Base-by-base conservation (phyloP, 2,329 filamentous ascomycete species). In the Acephala macrosclerotiorum region DNA sequence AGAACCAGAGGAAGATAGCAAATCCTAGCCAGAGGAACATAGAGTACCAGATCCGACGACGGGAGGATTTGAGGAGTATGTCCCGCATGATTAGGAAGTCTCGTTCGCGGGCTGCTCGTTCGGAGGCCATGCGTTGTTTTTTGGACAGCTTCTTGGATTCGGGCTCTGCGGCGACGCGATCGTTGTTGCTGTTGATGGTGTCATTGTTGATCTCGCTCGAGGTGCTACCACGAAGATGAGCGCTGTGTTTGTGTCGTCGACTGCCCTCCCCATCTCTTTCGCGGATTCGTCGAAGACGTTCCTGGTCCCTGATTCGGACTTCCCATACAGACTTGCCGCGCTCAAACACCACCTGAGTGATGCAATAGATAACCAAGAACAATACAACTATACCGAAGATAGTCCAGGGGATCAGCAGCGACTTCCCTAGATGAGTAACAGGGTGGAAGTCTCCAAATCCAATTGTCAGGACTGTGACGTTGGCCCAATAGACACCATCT, bases 301-400 rank as follows among this genome's bases (percentile, higher is more conserved):
- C 61, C 82, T 85, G 68, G 84, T 82, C 60, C 16, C 65, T 56
- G 29, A 63, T 20, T 22, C 49, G 60, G 7, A 64, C 22, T 36
- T 66, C 58, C 65, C 49, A 60, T 9, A 60, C 36, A 9, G 58
- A 53, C 47, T 64, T 59, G 61, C 81, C 79, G 33, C 82, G 80
- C 64, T 90, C 80, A 0, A 89, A 72, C 0, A 88, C 85, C 65
- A 89, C 88, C 36, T 81, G 84, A 67, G 84, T 83, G 65, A 91
- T 85, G 63, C 84, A 88, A n/a, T 82, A 83, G 12, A 91, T 85
- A 64, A 90, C 84, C 29, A 96, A 82, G 86, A 91, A 92, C 0
- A 97, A 83, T 71, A 91, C 93, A 68, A 96, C 90, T 64, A 94
- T 89, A 2, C 94, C 93, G 11, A 93, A 82, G 0, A 96, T 85